phyloP scores from a whole-genome alignment of 805 yeast species.

The Starmera pachycereana region DNA sequence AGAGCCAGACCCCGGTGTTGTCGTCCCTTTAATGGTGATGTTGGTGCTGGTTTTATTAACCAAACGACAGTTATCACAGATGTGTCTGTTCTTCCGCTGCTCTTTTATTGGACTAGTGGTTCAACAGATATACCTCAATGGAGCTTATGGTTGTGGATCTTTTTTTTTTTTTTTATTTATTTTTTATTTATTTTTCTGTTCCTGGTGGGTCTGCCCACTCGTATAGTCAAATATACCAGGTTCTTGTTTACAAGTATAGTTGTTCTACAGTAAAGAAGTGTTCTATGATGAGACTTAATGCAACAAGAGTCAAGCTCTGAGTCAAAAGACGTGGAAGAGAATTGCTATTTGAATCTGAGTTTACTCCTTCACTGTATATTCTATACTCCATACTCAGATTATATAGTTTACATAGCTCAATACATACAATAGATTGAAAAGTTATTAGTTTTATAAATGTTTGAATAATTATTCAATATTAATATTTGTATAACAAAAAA shows the following conservation, averaged over 20 bases:
- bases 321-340: slow-evolving; percentile 56
- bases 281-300: slow-evolving; percentile 64
- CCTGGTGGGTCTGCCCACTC: slow-evolving; percentile 1
- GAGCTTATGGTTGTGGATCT: slow-evolving; percentile 78
- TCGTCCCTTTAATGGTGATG: background rate
- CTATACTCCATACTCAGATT: too few species aligned
- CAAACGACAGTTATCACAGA: slow-evolving; percentile 73
- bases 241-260: slow-evolving; percentile 3
- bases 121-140: slow-evolving; percentile 51
- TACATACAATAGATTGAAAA: too few species aligned
- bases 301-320: slow-evolving; percentile 92
- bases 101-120: slow-evolving; percentile 3
- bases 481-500: too few species aligned
- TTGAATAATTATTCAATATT: too few species aligned
- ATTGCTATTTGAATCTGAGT: slow-evolving; percentile 36
- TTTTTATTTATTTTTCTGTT: slow-evolving; percentile 7
- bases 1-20: background rate
- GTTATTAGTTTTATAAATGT: too few species aligned
- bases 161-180: slow-evolving; percentile 13
- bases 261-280: slow-evolving; percentile 1
- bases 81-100: slow-evolving; percentile 22
- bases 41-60: slow-evolving; percentile 21
- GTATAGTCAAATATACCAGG: slow-evolving; percentile 65
- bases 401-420: too few species aligned
- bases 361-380: too few species aligned